Base-by-base conservation (phyloP, 768 basidiomycete species). In the Suillus weaverae region DNA sequence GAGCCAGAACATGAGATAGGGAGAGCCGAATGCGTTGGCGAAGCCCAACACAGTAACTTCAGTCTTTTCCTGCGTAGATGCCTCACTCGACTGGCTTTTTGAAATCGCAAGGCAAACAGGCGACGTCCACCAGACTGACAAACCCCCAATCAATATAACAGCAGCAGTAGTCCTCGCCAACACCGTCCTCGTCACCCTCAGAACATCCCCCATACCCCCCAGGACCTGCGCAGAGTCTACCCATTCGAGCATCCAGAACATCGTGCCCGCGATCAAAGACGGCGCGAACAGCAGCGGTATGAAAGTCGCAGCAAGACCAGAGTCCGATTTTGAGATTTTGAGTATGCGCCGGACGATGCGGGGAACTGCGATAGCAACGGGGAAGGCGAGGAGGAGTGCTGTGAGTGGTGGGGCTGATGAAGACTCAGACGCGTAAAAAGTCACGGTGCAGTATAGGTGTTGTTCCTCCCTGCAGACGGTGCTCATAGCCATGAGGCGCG, bases 391-490 rank as follows among this genome's bases (percentile, higher is more conserved):
- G 22, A 85, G 65, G 30, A 95, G 77, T 8, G 90, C 84, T 36
- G 81, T 78, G 1, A 78, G 56, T 0, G 93, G 90, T 0, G 93
- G 87, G 3, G 87, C 80, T 8, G 91, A 87, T 0, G 88, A 77
- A 10, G 89, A 83, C 0, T 89, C 85, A 0, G 91, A 90, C 1
- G 88, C 80, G 73, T 92, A 97, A 79, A 96, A 99, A 1, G 97
- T 96, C 62, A 95, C 90, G 66, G 85, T 81, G 72, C 97, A 99
- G 74, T 86, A 91, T 0, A 94, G 89, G 46, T 92, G 89, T 75
- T 98, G 97, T 72, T 99, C 97, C 74, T 99, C 97, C 67, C 97
- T 82, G 72, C 97, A 99, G 10, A 95, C 86, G 0, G 95, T 97
- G 73, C 91, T 93, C 55, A 85, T 77, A 0, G 89, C 84, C 77